Percentiles rank a stretch among this genome's conserved stretches.
Conservation (phyloP, 2,329 filamentous ascomycete genomes). For the Diaporthe destruens region DNA sequence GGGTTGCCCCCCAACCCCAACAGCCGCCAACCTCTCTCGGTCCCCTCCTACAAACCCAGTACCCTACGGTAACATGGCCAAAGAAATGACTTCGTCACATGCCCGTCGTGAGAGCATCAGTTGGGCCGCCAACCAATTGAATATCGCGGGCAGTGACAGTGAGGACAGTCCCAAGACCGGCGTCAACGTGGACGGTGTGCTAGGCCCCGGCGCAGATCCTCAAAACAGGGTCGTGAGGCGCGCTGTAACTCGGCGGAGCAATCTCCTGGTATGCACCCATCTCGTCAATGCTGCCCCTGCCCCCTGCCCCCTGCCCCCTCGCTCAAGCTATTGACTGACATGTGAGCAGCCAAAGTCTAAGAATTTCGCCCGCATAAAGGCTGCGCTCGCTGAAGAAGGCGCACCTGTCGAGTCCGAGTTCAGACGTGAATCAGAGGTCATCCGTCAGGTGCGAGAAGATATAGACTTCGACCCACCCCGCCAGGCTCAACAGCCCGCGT, state of each 20-base stretch:
- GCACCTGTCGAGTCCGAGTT: constrained; percentile 90
- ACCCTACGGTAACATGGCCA: constrained; percentile 49
- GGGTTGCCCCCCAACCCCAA: constrained; percentile 60
- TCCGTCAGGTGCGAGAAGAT: constrained; percentile 94
- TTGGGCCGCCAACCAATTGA: constrained; percentile 88
- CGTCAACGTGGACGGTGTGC: constrained; percentile 59
- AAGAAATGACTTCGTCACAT: constrained; percentile 55
- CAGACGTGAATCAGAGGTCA: constrained; percentile 92
- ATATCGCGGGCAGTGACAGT: constrained; percentile 85
- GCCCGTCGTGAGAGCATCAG: constrained; percentile 89
- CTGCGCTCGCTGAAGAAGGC: constrained; percentile 88
- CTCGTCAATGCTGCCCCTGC: background rate
- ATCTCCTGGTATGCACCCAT: constrained; percentile 77
- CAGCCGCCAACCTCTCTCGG: constrained; percentile 66
- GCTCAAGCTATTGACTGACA: constrained; percentile 52
- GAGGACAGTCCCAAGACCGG: constrained; percentile 72
- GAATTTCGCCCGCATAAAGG: constrained; percentile 92
- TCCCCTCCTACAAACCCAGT: constrained; percentile 74
- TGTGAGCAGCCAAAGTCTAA: constrained; percentile 87
- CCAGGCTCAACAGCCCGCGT: constrained; percentile 53
- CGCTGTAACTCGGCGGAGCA: constrained; percentile 87
- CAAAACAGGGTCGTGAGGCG: constrained; percentile 84
- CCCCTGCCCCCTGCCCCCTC: background rate
- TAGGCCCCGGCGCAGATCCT: constrained; percentile 62
- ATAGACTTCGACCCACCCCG: constrained; percentile 67